These are phyloP conservation scores for Carpinus fangiana DNA, from an alignment of 306 rosid genomes.

Conservation along the genomic window DNA sequence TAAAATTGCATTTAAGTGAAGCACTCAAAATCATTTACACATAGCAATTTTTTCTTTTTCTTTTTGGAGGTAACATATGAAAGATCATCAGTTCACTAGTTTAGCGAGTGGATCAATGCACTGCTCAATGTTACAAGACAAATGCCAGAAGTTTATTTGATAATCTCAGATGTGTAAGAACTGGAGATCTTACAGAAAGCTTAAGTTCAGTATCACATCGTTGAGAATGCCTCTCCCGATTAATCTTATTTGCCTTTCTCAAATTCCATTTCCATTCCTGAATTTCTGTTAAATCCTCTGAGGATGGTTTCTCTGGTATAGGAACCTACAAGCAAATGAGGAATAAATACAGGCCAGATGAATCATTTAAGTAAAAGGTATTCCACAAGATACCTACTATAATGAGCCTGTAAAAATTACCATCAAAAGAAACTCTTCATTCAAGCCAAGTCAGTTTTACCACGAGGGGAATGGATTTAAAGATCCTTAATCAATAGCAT, in stretches of 20 bases:
- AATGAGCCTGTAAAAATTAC: neutral
- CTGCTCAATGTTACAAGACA: slow-evolving; percentile 7
- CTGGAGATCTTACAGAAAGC: slow-evolving; percentile 71
- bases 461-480: neutral
- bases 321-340: slow-evolving; percentile 57
- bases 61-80: neutral
- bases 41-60: slow-evolving; percentile 7
- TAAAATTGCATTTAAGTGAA: slow-evolving; percentile 4
- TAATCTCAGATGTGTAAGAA: slow-evolving; percentile 2
- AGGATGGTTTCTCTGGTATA: slow-evolving; percentile 66
- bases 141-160: slow-evolving; percentile 1
- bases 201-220: slow-evolving; percentile 83
- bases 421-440: slow-evolving; percentile 1
- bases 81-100: slow-evolving; percentile 14
- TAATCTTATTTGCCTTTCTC: slow-evolving; percentile 77
- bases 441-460: neutral
- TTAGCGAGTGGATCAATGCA: slow-evolving; percentile 3
- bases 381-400: neutral
- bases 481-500: neutral
- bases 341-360: slow-evolving; percentile 16
- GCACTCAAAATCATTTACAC: neutral
- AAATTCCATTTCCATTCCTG: slow-evolving; percentile 78
- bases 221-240: slow-evolving; percentile 82
- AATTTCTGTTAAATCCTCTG: slow-evolving; percentile 59
- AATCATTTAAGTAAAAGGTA: neutral